Base-by-base conservation (phyloP, 257 asterid species). In the Jaltomata sinuosa region DNA sequence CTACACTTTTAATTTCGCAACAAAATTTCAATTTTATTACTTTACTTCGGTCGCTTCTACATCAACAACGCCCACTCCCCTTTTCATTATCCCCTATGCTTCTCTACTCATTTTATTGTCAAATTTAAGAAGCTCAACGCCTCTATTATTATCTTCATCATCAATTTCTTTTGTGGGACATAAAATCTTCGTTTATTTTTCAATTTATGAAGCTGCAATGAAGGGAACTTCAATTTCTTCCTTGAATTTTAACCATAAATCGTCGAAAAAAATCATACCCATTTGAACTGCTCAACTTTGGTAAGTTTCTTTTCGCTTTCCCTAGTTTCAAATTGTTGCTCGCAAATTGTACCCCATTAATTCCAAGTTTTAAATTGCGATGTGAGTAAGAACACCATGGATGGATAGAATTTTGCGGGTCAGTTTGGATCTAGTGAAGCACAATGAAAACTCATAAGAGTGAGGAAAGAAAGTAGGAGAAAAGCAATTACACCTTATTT, bases 401-500 rank as follows among this genome's bases (percentile, higher is more conserved):
- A 40, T 0, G 18, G 50, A 71, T 21, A 40, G 54, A 1, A 25
- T 16, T 53, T 80, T 36, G 36, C 12, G 53, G 71, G 86, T 83
- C 18, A 85, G 25, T 40, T n/a, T n/a, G n/a, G n/a, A n/a, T n/a
- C n/a, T n/a, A n/a, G 72, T 29, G 53, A 80, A 65, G 42, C 77
- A 40, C 59, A 8, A 49, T 57, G 15, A 49, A 83, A 76, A 86
- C 79, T 68, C 3, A 85, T 79, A 29, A 81, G 80, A 69, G 22
- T 55, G 88, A 12, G 84, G 80, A 69, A 84, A 54, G 67, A 87
- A 82, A 47, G 62, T 87, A 68, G 84, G 74, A 68, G 83, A 71
- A 67, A 84, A 54, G 65, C 87, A 87, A 82, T 87, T 88, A 69
- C 49, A 84, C 92, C n/a, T n/a, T n/a, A n/a, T n/a, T n/a, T n/a